Conservation (phyloP, 345 rosid genomes). For the Hibiscus mutabilis region DNA sequence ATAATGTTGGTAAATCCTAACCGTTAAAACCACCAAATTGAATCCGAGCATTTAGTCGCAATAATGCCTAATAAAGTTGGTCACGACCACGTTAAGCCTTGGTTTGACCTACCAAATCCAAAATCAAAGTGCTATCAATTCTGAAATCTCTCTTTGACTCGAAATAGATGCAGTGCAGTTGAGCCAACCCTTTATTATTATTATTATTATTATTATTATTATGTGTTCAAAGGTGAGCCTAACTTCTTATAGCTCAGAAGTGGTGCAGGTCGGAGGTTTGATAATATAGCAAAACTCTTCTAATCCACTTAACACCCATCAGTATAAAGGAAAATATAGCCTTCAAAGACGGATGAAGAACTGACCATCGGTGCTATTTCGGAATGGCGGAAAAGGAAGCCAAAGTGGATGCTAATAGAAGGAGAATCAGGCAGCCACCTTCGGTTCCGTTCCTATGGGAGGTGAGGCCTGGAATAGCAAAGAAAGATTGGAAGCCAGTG, state of each 20-base stretch:
- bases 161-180: conserved; percentile 12
- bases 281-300: not conserved
- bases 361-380: not conserved
- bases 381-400: conserved; percentile 28
- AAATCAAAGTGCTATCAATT: not conserved
- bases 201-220: not conserved
- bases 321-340: not conserved
- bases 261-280: conserved; percentile 12
- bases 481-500: conserved; percentile 60
- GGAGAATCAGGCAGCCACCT: conserved; percentile 51
- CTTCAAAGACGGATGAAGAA: not conserved
- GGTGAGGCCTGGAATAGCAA: conserved; percentile 65
- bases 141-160: not conserved
- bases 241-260: not conserved
- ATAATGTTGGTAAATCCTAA: not conserved
- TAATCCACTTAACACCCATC: conserved; percentile 5
- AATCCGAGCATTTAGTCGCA: not conserved
- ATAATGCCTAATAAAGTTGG: not conserved
- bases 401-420: conserved; percentile 23
- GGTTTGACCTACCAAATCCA: conserved; percentile 10
- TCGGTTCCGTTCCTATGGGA: conserved; percentile 88
- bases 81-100: not conserved
- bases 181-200: conserved; percentile 11
- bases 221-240: conserved; percentile 17
- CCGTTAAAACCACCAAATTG: not conserved